A percentile compares a stretch with the other conserved stretches of the same genome.
Evolutionary conservation across 805 yeast genomes (phyloP).

Genomic region (Barnettozyma wickerhamii): DNA sequence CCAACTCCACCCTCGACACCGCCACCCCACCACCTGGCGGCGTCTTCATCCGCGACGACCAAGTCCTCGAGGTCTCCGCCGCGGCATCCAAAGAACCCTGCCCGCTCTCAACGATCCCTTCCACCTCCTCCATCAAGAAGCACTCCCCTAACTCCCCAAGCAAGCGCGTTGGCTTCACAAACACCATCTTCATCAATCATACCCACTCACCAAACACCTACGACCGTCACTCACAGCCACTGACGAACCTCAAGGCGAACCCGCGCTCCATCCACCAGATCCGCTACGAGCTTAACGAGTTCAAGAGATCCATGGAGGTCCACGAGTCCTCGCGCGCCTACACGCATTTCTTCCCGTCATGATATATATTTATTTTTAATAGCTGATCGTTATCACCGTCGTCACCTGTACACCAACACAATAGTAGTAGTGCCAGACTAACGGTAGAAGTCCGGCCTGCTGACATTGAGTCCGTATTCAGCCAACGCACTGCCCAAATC

Average conservation of each 20-base stretch:
- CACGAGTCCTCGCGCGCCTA: constrained; percentile 55
- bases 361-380: background rate
- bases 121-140: background rate
- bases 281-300: constrained; percentile 60
- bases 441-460: constrained; percentile 92
- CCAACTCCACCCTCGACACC: background rate
- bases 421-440: constrained; percentile 26
- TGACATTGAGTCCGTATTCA: constrained; percentile 87
- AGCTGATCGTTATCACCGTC: too few relatives aligned
- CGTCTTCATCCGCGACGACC: constrained; percentile 1
- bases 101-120: background rate
- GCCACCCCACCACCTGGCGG: background rate
- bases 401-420: background rate
- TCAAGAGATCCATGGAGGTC: constrained; percentile 65
- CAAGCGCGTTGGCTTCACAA: constrained; percentile 41
- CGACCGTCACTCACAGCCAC: constrained; percentile 47
- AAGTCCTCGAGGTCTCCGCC: constrained; percentile 16
- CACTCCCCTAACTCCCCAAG: constrained; percentile 1
- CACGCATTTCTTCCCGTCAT: constrained; percentile 60
- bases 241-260: constrained; percentile 38
- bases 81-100: constrained; percentile 14
- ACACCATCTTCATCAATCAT: constrained; percentile 43
- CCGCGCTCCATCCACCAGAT: constrained; percentile 49
- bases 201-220: constrained; percentile 50
- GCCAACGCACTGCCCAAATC: constrained; percentile 89